Percentiles rank a stretch among this genome's conserved stretches.
Conservation (phyloP, 2,329 filamentous ascomycete genomes). For the Volutella citrinella region DNA sequence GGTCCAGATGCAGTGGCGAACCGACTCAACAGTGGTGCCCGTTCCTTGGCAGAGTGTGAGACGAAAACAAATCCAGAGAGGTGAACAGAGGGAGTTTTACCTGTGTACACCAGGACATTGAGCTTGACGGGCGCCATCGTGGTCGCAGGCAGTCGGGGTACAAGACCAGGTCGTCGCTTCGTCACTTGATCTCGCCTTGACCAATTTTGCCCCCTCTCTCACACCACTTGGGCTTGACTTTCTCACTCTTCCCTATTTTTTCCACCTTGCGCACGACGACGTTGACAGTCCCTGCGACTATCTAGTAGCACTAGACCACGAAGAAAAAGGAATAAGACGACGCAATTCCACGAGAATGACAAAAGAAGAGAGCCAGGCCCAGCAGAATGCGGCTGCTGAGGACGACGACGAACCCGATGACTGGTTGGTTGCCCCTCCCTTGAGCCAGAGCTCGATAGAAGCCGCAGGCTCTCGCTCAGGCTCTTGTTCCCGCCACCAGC, state of each 20-base stretch:
- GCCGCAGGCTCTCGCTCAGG: too few relatives aligned
- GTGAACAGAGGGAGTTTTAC: conserved; percentile 42
- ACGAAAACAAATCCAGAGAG: neutral
- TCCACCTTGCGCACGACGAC: too few relatives aligned
- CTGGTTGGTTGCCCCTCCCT: conserved; percentile 62
- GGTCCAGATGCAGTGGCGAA: conserved; percentile 84
- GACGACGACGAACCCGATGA: conserved; percentile 84
- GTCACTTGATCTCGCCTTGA: conserved; percentile 24
- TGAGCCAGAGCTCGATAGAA: too few relatives aligned
- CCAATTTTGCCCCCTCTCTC: conserved; percentile 21
- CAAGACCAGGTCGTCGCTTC: too few relatives aligned
- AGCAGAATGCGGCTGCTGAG: conserved; percentile 32
- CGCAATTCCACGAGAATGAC: conserved; percentile 25
- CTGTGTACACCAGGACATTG: conserved; percentile 92
- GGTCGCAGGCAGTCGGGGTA: too few relatives aligned
- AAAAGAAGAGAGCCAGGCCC: conserved; percentile 47
- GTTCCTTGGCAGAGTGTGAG: conserved; percentile 53
- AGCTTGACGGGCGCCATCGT: conserved; percentile 67
- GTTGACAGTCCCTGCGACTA: too few relatives aligned
- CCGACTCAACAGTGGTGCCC: conserved; percentile 83
- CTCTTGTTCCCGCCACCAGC: too few relatives aligned
- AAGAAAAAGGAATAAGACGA: too few relatives aligned
- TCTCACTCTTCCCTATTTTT: conserved; percentile 5
- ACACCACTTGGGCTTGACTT: conserved; percentile 22
- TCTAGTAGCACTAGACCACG: too few relatives aligned